Conservation (phyloP, 2,329 filamentous ascomycete genomes). For the Diaporthe amygdali region DNA sequence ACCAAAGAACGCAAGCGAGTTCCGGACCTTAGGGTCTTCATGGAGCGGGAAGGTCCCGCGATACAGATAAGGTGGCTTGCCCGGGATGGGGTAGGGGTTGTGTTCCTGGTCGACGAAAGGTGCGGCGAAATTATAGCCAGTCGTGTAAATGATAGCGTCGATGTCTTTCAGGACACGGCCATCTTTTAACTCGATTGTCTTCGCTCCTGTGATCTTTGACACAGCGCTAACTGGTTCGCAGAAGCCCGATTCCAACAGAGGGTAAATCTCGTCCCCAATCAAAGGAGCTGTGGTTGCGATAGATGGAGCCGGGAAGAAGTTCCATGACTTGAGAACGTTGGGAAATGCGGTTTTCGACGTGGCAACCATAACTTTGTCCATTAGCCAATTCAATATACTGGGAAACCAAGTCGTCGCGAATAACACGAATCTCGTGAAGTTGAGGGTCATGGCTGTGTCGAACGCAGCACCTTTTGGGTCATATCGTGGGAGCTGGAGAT, state of each 20-base stretch:
- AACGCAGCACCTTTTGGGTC: not conserved
- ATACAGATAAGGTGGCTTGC: slow-evolving; percentile 9
- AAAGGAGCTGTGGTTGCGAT: slow-evolving; percentile 17
- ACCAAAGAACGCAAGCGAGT: slow-evolving; percentile 23
- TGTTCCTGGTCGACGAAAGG: slow-evolving; percentile 10
- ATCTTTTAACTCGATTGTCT: slow-evolving; percentile 16
- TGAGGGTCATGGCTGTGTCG: not conserved
- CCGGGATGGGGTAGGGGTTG: not conserved
- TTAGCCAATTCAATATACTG: not conserved
- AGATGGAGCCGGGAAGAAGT: slow-evolving; percentile 17
- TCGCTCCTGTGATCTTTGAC: slow-evolving; percentile 16
- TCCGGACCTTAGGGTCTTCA: slow-evolving; percentile 3
- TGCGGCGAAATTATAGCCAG: slow-evolving; percentile 14
- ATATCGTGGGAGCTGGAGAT: not conserved
- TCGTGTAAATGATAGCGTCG: slow-evolving; percentile 25
- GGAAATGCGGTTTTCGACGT: slow-evolving; percentile 14
- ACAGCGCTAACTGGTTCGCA: slow-evolving; percentile 21
- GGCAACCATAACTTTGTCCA: not conserved
- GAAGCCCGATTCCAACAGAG: slow-evolving; percentile 22
- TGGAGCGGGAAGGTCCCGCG: slow-evolving; percentile 16
- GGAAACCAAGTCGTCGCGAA: slow-evolving; percentile 8
- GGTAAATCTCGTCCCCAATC: slow-evolving; percentile 21
- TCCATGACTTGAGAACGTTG: slow-evolving; percentile 9
- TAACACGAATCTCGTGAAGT: not conserved
- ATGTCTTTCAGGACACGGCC: slow-evolving; percentile 22